These are phyloP conservation scores for Boechera divaricarpa DNA, from an alignment of 345 rosid genomes.

Conservation along the genomic window DNA sequence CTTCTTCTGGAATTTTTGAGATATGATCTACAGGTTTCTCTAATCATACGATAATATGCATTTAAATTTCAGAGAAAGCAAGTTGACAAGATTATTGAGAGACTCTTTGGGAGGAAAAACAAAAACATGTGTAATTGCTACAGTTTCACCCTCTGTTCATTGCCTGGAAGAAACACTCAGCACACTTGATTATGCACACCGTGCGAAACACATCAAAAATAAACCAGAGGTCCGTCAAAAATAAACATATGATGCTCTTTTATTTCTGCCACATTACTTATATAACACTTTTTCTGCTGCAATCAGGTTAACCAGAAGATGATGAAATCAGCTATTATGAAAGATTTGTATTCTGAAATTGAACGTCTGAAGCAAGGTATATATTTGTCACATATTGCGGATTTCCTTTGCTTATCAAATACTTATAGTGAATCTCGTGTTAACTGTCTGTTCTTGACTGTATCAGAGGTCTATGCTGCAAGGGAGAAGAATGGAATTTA, in stretches of 20 bases:
- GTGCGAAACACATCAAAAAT: slow-evolving; percentile 98
- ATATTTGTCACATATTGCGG: not conserved
- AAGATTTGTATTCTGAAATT: slow-evolving; percentile 93
- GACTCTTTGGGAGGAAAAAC: slow-evolving; percentile 99
- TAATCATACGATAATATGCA: slow-evolving; percentile 14
- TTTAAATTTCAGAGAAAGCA: slow-evolving; percentile 82
- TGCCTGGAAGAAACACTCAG: slow-evolving; percentile 98
- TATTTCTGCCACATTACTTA: slow-evolving; percentile 14
- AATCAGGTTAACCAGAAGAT: slow-evolving; percentile 97
- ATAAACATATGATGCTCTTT: slow-evolving; percentile 2
- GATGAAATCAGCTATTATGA: slow-evolving; percentile 99
- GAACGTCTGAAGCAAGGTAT: slow-evolving; percentile 96
- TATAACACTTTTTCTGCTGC: slow-evolving; percentile 28
- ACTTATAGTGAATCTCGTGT: not conserved
- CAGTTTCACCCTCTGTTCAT: slow-evolving; percentile 89
- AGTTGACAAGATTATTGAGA: slow-evolving; percentile 91
- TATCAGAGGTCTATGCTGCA: slow-evolving; percentile 91
- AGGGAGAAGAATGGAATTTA: slow-evolving; percentile 98
- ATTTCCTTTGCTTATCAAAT: not conserved
- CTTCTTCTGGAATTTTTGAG: not conserved
- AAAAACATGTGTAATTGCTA: slow-evolving; percentile 97
- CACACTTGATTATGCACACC: slow-evolving; percentile 96
- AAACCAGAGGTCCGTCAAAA: slow-evolving; percentile 81
- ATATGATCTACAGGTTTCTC: not conserved
- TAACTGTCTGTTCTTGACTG: slow-evolving; percentile 11